phyloP scores from a whole-genome alignment of 2,329 filamentous ascomycete genomes.

The Alternaria longipes region DNA sequence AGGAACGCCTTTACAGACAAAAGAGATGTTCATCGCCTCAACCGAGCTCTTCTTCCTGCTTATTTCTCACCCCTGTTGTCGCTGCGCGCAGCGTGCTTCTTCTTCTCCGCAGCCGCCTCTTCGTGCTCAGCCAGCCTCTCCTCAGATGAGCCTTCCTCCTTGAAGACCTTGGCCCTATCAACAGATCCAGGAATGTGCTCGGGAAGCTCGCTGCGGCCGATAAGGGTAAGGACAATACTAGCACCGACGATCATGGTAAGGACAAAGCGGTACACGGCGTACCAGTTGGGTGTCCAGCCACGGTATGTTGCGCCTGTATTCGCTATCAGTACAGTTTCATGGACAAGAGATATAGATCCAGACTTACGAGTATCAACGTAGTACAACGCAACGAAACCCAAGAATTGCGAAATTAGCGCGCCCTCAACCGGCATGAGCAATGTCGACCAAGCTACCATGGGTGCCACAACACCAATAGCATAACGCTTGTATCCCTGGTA shows the following conservation, averaged over 20 bases:
- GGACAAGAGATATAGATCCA: neutral
- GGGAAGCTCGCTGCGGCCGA: conserved; percentile 81
- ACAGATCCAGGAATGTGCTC: conserved; percentile 58
- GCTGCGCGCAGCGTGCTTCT: conserved; percentile 35
- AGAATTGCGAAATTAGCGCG: conserved; percentile 85
- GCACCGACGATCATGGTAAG: conserved; percentile 88
- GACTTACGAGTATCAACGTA: conserved; percentile 71
- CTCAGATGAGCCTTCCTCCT: conserved; percentile 41
- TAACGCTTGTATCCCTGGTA: conserved; percentile 80
- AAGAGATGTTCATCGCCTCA: neutral
- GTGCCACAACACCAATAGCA: conserved; percentile 80
- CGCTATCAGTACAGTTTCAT: neutral
- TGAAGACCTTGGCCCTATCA: conserved; percentile 61
- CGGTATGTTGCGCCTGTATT: conserved; percentile 66
- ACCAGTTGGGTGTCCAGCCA: conserved; percentile 88
- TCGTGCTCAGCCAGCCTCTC: conserved; percentile 45
- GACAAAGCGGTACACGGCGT: conserved; percentile 88
- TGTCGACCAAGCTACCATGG: conserved; percentile 88
- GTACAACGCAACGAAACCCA: conserved; percentile 85
- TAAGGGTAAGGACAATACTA: conserved; percentile 80
- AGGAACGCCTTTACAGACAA: conserved; percentile 3
- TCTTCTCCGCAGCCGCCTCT: conserved; percentile 30
- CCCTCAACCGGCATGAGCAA: conserved; percentile 84
- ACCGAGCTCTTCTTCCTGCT: neutral
- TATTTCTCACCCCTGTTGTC: conserved; percentile 26